Evolutionary conservation across 352 stramenopile genomes (phyloP).

Genomic region (Phytophthora citrophthora): DNA sequence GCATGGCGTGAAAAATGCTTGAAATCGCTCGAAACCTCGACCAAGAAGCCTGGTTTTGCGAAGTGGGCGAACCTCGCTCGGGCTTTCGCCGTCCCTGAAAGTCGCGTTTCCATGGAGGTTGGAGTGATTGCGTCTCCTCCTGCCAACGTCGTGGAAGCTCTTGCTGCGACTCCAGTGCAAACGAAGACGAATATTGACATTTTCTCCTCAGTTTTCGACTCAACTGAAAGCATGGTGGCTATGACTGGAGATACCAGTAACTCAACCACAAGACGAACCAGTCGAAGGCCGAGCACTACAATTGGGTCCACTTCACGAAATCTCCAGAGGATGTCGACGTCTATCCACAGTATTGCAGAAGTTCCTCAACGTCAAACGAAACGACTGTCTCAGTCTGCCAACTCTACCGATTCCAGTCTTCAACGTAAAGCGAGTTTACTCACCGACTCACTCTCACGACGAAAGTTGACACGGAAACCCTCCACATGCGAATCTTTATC

Average conservation of each 20-base stretch:
- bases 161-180: conserved; percentile 21
- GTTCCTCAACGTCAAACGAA: conserved; percentile 19
- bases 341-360: conserved; percentile 30
- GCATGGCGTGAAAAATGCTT: conserved; percentile 51
- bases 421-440: conserved; percentile 28
- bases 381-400: conserved; percentile 20
- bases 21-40: conserved; percentile 35
- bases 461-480: conserved; percentile 11
- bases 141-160: conserved; percentile 15
- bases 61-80: conserved; percentile 52
- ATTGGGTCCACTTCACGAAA: conserved; percentile 8
- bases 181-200: conserved; percentile 58
- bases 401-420: background rate
- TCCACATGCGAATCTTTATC: conserved; percentile 18
- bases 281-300: background rate
- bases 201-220: conserved; percentile 45
- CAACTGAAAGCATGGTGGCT: background rate
- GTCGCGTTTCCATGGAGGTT: conserved; percentile 28
- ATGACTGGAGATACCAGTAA: background rate
- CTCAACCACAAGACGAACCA: conserved; percentile 1
- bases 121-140: conserved; percentile 26
- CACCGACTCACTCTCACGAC: conserved; percentile 34
- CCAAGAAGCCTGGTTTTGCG: conserved; percentile 38
- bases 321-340: conserved; percentile 10
- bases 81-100: conserved; percentile 34